Evolutionary conservation across 768 basidiomycete species (phyloP).

Genomic region (Termitomyces sp.): DNA sequence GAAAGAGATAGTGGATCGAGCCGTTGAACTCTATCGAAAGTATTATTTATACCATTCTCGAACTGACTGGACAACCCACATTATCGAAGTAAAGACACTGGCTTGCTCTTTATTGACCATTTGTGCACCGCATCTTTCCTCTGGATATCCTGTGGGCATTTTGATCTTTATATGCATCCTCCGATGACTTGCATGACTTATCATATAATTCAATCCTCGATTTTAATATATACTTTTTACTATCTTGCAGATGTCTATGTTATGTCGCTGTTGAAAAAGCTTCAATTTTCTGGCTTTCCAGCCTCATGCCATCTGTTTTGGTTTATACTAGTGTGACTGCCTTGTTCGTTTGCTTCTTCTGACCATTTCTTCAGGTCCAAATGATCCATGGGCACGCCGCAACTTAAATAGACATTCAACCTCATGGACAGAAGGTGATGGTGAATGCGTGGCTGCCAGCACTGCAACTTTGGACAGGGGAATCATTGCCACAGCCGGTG

Average conservation of each 20-base stretch:
- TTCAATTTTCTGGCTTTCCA: not conserved
- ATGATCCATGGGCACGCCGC: not conserved
- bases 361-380: not conserved
- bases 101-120: slow-evolving; percentile 9
- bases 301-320: not conserved
- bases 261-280: slow-evolving; percentile 3
- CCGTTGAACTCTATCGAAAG: not conserved
- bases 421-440: not conserved
- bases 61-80: slow-evolving; percentile 4
- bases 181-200: not conserved
- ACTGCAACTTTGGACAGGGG: not conserved
- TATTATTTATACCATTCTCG: slow-evolving; percentile 9
- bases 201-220: not conserved
- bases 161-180: slow-evolving; percentile 4
- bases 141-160: slow-evolving; percentile 2
- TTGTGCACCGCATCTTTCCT: slow-evolving; percentile 6
- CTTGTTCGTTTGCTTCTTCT: too few relatives aligned
- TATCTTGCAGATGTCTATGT: not conserved
- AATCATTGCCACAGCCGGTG: not conserved
- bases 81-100: slow-evolving; percentile 4
- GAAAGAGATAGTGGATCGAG: slow-evolving; percentile 7
- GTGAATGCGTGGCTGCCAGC: not conserved
- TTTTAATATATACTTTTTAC: slow-evolving; percentile 10
- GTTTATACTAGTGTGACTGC: not conserved
- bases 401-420: not conserved